Percentiles rank a stretch among this genome's conserved stretches.
Conservation (phyloP, 2,329 filamentous ascomycete species). For the Fusarium tricinctum region DNA sequence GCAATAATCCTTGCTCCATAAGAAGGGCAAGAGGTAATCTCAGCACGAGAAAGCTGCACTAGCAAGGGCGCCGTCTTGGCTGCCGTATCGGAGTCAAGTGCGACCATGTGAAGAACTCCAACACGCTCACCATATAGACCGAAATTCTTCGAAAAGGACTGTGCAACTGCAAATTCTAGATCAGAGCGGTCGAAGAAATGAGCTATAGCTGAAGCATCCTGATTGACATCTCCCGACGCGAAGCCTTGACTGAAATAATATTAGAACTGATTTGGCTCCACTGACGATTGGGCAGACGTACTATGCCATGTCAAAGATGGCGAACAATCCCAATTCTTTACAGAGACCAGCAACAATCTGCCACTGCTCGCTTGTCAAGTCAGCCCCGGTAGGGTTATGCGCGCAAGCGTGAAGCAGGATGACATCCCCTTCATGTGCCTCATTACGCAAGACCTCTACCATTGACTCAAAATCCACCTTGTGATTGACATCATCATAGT, state of each 20-base stretch:
- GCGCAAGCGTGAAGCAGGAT: not conserved
- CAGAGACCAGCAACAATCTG: too few species aligned
- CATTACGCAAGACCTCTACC: not conserved
- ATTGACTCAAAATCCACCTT: not conserved
- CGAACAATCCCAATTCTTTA: too few species aligned
- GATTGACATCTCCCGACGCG: not conserved
- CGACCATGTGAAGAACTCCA: not conserved
- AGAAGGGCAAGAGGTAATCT: not conserved
- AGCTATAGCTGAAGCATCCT: not conserved
- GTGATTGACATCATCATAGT: not conserved
- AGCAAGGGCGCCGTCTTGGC: not conserved
- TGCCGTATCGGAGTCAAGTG: not conserved
- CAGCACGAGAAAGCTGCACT: not conserved
- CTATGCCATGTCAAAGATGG: not conserved
- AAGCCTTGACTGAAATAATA: not conserved
- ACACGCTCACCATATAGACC: not conserved
- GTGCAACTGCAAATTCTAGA: not conserved
- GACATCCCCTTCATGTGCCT: not conserved
- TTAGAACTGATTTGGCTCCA: too few species aligned
- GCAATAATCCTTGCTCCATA: not conserved
- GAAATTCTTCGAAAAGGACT: not conserved
- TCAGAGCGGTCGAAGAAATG: not conserved
- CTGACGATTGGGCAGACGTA: too few species aligned
- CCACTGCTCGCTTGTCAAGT: not conserved
- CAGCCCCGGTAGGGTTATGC: not conserved